These are phyloP conservation scores for Calonectria pteridis DNA, from an alignment of 2,329 filamentous ascomycete species.

Conservation along the genomic window DNA sequence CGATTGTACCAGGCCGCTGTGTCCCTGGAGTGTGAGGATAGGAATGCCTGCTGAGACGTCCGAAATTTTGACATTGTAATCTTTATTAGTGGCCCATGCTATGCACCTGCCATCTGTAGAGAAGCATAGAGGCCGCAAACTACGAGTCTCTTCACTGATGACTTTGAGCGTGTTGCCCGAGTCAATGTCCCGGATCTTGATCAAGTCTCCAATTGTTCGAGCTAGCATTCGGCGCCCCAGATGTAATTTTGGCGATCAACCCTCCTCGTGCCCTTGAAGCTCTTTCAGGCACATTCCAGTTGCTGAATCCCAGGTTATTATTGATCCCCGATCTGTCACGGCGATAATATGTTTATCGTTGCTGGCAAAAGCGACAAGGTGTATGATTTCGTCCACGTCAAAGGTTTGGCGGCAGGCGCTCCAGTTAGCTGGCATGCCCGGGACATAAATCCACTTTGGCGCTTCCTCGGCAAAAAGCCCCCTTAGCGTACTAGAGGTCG, in stretches of 20 bases:
- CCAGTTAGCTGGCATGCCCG: neutral
- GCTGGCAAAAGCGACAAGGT: neutral
- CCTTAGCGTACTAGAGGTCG: neutral
- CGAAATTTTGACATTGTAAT: neutral
- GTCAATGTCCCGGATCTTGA: neutral
- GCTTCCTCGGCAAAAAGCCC: neutral
- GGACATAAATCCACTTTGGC: constrained; percentile 17
- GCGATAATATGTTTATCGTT: neutral
- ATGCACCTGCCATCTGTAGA: neutral
- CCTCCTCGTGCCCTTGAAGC: neutral
- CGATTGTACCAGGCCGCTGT: neutral
- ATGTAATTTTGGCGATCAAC: neutral
- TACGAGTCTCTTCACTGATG: neutral
- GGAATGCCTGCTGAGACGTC: neutral
- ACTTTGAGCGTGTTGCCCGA: neutral
- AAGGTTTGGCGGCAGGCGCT: neutral
- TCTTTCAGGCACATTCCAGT: neutral
- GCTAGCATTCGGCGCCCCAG: neutral
- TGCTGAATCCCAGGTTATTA: constrained; percentile 9
- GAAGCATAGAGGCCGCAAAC: neutral
- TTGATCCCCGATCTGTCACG: neutral
- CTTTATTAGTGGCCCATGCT: neutral
- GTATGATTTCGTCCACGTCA: neutral
- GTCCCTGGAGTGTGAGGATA: neutral
- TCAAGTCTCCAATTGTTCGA: neutral